These are phyloP conservation scores for Saccharomycopsis microspora DNA, from an alignment of 805 yeast genomes.

Conservation along the genomic window DNA sequence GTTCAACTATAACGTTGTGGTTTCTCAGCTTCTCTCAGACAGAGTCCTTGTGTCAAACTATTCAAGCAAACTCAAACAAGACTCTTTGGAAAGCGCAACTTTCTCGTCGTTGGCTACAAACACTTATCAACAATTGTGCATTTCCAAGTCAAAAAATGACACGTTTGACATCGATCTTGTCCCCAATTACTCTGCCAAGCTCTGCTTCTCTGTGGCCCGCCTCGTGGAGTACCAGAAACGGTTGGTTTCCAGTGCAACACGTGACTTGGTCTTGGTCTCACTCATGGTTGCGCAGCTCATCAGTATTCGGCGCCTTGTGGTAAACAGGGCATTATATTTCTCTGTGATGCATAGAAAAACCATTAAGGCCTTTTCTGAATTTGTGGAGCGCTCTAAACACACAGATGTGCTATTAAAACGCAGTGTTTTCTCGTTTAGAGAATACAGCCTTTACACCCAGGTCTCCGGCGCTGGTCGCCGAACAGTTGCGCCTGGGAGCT, in stretches of 20 bases:
- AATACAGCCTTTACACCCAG: not conserved
- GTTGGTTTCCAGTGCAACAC: too few relatives aligned
- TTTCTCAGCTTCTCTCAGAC: constrained; percentile 10
- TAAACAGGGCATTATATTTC: not conserved
- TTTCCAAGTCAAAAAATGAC: too few relatives aligned
- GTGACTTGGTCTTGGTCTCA: too few relatives aligned
- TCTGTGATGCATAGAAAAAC: not conserved
- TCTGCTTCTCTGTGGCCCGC: too few relatives aligned
- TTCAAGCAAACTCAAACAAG: too few relatives aligned
- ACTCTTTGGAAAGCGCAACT: too few relatives aligned
- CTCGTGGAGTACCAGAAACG: too few relatives aligned
- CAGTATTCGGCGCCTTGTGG: not conserved
- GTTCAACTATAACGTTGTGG: constrained; percentile 7
- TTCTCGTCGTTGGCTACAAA: too few relatives aligned
- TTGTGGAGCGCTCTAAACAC: not conserved
- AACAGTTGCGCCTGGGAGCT: not conserved
- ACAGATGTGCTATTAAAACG: constrained; percentile 3
- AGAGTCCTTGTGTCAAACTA: constrained; percentile 1
- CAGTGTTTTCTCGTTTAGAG: not conserved
- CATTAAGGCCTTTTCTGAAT: not conserved
- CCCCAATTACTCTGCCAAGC: too few relatives aligned
- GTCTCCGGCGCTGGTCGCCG: not conserved
- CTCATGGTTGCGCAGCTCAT: not conserved
- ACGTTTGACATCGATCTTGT: too few relatives aligned
- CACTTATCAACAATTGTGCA: too few relatives aligned